These are phyloP conservation scores for Selenicereus undatus DNA, from an alignment of 148 eudicot genomes.

Conservation along the genomic window DNA sequence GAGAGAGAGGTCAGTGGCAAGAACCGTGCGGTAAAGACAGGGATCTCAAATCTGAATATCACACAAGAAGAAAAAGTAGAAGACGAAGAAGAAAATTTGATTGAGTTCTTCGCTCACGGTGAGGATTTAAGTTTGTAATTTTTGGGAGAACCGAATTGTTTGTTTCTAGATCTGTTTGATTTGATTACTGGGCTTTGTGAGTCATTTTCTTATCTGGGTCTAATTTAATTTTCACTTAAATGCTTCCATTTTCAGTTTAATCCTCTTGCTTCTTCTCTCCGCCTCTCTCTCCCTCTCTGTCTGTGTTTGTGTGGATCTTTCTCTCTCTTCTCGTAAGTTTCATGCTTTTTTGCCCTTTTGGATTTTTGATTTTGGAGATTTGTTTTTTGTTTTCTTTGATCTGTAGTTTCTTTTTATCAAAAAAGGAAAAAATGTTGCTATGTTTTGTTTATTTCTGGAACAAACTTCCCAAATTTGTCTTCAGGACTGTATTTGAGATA, in stretches of 20 bases:
- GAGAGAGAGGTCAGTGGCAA: constrained; percentile 4
- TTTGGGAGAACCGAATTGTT: not conserved
- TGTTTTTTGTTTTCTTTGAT: not conserved
- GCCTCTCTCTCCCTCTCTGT: not conserved
- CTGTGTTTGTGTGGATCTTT: not conserved
- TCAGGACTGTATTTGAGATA: not conserved
- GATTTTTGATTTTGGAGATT: not conserved
- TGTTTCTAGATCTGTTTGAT: constrained; percentile 20
- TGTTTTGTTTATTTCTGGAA: not conserved
- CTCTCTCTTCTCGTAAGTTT: not conserved
- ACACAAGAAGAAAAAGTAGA: not conserved
- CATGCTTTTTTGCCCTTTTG: not conserved
- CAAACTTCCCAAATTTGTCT: not conserved
- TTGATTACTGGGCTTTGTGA: not conserved
- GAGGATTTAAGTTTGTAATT: not conserved
- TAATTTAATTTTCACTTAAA: not conserved
- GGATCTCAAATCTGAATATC: constrained; percentile 8
- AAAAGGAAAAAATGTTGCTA: not conserved
- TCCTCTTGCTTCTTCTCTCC: not conserved
- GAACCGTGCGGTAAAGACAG: not conserved
- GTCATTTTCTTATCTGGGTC: constrained; percentile 16
- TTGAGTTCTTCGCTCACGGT: not conserved
- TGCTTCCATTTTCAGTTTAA: constrained; percentile 12
- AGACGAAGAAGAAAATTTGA: not conserved
- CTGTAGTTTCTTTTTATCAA: not conserved